Evolutionary conservation across 768 basidiomycete species (phyloP).

Genomic region (Ramaria sp.): DNA sequence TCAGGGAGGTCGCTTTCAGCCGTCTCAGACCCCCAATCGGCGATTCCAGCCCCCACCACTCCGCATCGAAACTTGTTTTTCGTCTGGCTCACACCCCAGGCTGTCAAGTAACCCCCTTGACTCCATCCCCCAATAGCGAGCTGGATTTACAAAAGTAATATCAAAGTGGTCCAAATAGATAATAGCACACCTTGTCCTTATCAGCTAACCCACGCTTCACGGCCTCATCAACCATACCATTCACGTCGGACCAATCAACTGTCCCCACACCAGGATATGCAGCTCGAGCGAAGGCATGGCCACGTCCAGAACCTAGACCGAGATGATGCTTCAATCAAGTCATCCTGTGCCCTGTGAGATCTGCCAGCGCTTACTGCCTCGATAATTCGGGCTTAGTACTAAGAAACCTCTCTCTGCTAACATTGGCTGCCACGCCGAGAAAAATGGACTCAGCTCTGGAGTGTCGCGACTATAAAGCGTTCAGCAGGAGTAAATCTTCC

Average conservation of each 20-base stretch:
- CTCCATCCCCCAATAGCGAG: slow-evolving; percentile 13
- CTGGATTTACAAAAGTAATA: neutral
- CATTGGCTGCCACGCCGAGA: neutral
- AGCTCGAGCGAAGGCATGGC: slow-evolving; percentile 7
- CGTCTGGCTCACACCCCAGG: slow-evolving; percentile 12
- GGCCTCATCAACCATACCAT: slow-evolving; percentile 11
- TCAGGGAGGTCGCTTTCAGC: slow-evolving; percentile 10
- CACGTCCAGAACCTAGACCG: slow-evolving; percentile 8
- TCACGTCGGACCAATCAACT: slow-evolving; percentile 13
- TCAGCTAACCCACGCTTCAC: slow-evolving; percentile 10
- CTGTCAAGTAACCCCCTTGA: slow-evolving; percentile 12
- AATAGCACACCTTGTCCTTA: neutral
- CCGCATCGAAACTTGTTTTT: slow-evolving; percentile 11
- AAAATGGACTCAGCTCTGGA: neutral
- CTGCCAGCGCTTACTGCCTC: slow-evolving; percentile 7
- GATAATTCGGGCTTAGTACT: slow-evolving; percentile 10
- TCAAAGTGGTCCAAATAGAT: neutral
- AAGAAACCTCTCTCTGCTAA: slow-evolving; percentile 8
- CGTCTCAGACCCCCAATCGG: slow-evolving; percentile 10
- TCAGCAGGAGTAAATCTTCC: neutral
- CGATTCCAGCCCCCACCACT: slow-evolving; percentile 9
- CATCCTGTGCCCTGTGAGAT: too few relatives aligned
- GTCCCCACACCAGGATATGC: slow-evolving; percentile 10
- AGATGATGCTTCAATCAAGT: neutral
- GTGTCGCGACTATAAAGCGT: slow-evolving; percentile 3